Base-by-base conservation (phyloP, 2,329 filamentous ascomycete genomes). In the Cladosporium cucumerinum region DNA sequence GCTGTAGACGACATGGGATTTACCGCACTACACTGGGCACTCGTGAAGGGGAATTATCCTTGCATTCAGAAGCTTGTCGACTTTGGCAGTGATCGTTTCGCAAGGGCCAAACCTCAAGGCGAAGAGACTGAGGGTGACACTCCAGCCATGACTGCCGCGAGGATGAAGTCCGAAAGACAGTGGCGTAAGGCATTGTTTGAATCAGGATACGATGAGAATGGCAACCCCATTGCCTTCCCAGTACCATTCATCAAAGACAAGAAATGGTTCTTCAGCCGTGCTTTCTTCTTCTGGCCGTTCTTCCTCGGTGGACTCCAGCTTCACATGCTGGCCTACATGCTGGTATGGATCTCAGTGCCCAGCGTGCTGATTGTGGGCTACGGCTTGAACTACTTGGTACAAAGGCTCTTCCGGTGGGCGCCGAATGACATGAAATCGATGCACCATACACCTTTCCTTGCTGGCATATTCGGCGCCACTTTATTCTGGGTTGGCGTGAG, bases 1-100 rank as follows among this genome's bases (percentile, higher is more conserved):
- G 89, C 92, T 36, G 87, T 85, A 32, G 95, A 99, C 73, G 93
- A 97, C 75, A 90, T 93, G 71, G 94, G 94, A 30, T 95, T 98
- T 76, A 97, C 94, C 0, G 93, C 95, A 4, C 81, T 99, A 70
- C 95, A 99, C 75, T 99, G 95, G 95, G 93, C 93, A 0, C 82
- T 99, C 55, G 95, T 99, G 39, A 97, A 96, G 79, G 95, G 96
- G 14, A 95, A 90, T 57, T 86, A 91, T 66, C 88, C 88, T 12
- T 97, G 93, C 76, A 90, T 99, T 68, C 88, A 96, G 75, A 98
- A 97, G 79, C 83, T 99, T 52, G 86, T 99, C 70, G 95, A 99
- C 80, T 97, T 97, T 76, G 96, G 95, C 55, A 89, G 93, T 28
- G 95, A 99, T 78, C 87, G 95, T 54, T 98, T 96, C 75, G 92